Evolutionary conservation across 202 grass and related monocot species (phyloP), one percentile per base, ranked within the genome.

Genomic region (Carex arenaria): DNA sequence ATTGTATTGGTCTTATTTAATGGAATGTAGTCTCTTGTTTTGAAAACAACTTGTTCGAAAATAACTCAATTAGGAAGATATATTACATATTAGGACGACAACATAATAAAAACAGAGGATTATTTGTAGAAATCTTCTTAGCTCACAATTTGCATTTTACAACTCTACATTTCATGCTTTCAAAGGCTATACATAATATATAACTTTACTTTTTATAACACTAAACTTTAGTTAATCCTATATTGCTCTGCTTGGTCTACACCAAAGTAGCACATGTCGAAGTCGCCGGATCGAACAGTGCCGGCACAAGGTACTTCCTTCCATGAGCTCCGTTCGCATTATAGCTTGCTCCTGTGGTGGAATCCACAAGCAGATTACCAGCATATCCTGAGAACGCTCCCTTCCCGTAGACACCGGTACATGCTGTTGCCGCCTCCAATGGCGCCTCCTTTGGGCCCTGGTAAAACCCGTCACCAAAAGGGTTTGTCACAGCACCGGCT

Each of bases 391-490:
- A 87, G 85, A 88, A 93, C 1, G 93, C 89, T 52, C 93, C 90
- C 55, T 69, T 89, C 11, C 85, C 93, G 65, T 97, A 93, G 7
- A 97, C 79, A 17, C 94, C 94, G 1, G 89, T 20, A 84, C 94
- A 97, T 40, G 91, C 91, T 67, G 94, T 90, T 10, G 87, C 89
- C 2, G 89, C 94, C 86, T 97, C 94, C 32, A 97, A 82, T 59
- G 91, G 86, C 17, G 88, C 88, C 9, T 23, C 88, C 34, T 76
- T 75, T 12, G 92, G 87, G 14, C 91, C 94, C 84, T 93, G 91
- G 89, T 91, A 97, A 90, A 92, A 97, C 32, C 94, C 91, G 23
- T 97, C 91, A 3, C 89, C 89, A 63, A 91, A 92, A 19, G 94
- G 94, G 64, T 93, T 91, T 72, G 89, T 91, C 7, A 93, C 89